Percentiles rank a stretch among this genome's conserved stretches.
phyloP scores from a whole-genome alignment of 345 rosid genomes.

The Capsella bursapastoris region DNA sequence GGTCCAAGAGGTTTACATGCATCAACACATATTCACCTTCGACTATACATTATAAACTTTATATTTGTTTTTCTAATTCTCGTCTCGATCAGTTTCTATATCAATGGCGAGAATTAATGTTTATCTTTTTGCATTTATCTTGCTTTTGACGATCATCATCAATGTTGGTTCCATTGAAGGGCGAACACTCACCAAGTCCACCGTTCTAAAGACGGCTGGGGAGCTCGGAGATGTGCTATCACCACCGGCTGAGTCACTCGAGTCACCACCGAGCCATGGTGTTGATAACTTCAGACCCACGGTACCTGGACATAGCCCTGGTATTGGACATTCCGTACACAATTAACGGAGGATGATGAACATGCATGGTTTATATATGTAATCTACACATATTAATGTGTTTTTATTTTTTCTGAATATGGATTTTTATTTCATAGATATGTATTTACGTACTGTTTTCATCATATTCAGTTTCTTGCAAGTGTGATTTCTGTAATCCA shows the following conservation, averaged over 20 bases:
- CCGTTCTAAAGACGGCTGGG: not conserved
- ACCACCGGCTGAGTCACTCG: constrained; percentile 16
- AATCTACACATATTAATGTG: not conserved
- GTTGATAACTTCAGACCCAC: constrained; percentile 53
- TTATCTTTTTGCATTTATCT: constrained; percentile 31
- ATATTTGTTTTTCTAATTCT: constrained; percentile 20
- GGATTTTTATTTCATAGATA: constrained; percentile 3
- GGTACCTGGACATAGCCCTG: constrained; percentile 61
- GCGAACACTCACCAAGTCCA: constrained; percentile 31
- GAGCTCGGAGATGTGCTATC: not conserved
- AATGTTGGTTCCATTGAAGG: constrained; percentile 28
- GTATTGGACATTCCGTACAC: constrained; percentile 57
- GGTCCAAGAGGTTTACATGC: constrained; percentile 37
- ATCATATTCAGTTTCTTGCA: constrained; percentile 30
- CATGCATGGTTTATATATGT: not conserved
- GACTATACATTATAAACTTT: not conserved
- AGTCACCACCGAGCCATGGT: constrained; percentile 22
- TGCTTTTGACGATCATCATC: constrained; percentile 21
- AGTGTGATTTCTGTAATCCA: not conserved
- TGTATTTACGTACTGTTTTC: not conserved
- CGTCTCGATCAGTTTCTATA: not conserved
- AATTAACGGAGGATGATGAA: constrained; percentile 4
- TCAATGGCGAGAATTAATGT: constrained; percentile 42
- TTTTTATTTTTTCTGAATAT: constrained; percentile 26
- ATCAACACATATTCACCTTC: constrained; percentile 28